These are phyloP conservation scores for Periconia macrospinosa DNA, from an alignment of 2,329 filamentous ascomycete species.

Conservation along the genomic window DNA sequence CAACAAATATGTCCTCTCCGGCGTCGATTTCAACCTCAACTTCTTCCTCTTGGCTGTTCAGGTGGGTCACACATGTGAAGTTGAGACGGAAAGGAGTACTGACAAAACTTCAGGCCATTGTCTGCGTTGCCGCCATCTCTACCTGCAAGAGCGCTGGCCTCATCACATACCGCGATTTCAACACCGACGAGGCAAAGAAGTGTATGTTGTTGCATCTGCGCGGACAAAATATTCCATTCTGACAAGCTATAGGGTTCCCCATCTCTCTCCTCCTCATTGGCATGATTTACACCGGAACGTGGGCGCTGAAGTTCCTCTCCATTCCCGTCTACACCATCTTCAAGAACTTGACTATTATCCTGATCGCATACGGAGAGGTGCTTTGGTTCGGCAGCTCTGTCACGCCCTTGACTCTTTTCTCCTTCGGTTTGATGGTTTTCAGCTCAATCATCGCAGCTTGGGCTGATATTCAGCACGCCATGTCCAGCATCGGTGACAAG, in stretches of 20 bases:
- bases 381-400: constrained; percentile 97
- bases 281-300: constrained; percentile 98
- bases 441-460: constrained; percentile 94
- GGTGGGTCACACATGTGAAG: constrained; percentile 57
- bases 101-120: constrained; percentile 66
- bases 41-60: constrained; percentile 93
- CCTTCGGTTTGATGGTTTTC: constrained; percentile 94
- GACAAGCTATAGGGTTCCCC: constrained; percentile 74
- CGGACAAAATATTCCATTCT: constrained; percentile 5
- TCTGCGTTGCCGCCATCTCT: constrained; percentile 84
- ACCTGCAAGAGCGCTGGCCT: constrained; percentile 78
- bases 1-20: constrained; percentile 97
- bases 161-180: constrained; percentile 84
- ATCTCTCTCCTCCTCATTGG: constrained; percentile 93
- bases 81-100: neutral
- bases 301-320: constrained; percentile 92
- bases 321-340: constrained; percentile 99
- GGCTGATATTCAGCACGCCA: constrained; percentile 90
- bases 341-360: constrained; percentile 98
- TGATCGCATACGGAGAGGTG: constrained; percentile 97
- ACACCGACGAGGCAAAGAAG: constrained; percentile 84
- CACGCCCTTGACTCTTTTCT: constrained; percentile 82
- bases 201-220: constrained; percentile 62
- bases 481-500: constrained; percentile 60
- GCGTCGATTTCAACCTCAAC: constrained; percentile 89